Conservation (phyloP, 148 eudicot species). For the Arbutus unedo region DNA sequence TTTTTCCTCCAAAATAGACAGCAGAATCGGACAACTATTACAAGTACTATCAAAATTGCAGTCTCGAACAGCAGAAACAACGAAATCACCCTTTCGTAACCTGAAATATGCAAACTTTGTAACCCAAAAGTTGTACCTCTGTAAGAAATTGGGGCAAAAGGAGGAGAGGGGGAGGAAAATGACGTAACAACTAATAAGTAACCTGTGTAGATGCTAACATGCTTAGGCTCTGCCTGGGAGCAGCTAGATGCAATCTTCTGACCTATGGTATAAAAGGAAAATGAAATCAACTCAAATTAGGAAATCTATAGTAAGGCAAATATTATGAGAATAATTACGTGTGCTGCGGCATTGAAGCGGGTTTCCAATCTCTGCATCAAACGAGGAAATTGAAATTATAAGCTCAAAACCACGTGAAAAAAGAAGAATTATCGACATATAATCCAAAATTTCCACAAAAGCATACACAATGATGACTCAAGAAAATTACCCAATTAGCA, state of each 20-base stretch:
- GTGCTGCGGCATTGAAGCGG: slow-evolving; percentile 60
- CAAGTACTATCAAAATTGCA: slow-evolving; percentile 45
- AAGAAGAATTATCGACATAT: background rate
- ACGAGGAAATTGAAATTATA: slow-evolving; percentile 13
- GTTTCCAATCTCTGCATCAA: slow-evolving; percentile 59
- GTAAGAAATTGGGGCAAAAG: background rate
- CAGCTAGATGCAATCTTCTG: slow-evolving; percentile 67
- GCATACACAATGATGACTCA: background rate
- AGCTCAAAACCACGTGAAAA: background rate
- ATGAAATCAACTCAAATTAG: background rate
- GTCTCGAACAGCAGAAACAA: slow-evolving; percentile 71
- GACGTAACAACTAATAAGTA: slow-evolving; percentile 10
- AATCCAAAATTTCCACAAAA: background rate
- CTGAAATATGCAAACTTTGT: slow-evolving; percentile 32
- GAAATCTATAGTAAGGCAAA: background rate
- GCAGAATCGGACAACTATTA: slow-evolving; percentile 62
- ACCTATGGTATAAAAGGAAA: slow-evolving; percentile 35
- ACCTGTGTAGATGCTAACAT: slow-evolving; percentile 68
- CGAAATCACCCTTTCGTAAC: slow-evolving; percentile 60
- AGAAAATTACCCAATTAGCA: background rate
- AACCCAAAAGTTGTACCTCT: background rate
- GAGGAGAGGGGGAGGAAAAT: too few species aligned
- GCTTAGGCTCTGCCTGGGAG: slow-evolving; percentile 46
- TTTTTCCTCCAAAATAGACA: slow-evolving; percentile 80
- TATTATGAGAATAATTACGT: slow-evolving; percentile 31